phyloP scores from a whole-genome alignment of 2,329 filamentous ascomycete genomes.

The Fusarium sp. region DNA sequence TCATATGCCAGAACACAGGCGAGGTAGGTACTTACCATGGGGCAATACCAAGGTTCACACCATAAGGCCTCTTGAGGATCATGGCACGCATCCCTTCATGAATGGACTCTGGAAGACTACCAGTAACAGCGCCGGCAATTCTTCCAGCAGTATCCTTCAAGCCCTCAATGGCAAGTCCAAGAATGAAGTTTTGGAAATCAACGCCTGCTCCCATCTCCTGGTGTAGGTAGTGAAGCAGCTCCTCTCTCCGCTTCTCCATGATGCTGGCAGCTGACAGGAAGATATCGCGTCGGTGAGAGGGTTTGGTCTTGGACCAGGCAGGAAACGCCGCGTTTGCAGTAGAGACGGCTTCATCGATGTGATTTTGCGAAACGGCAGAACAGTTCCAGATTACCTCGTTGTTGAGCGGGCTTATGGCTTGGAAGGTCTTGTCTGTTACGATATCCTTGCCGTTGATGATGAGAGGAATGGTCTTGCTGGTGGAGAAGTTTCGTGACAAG shows the following conservation, averaged over 20 bases:
- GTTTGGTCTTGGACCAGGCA: constrained; percentile 11
- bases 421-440: constrained; percentile 6
- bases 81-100: constrained; percentile 31
- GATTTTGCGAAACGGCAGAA: constrained; percentile 1
- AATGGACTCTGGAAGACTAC: constrained; percentile 41
- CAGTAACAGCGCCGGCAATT: constrained; percentile 43
- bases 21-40: not conserved
- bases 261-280: constrained; percentile 17
- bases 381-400: constrained; percentile 17
- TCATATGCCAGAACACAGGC: too few relatives aligned
- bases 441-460: constrained; percentile 21
- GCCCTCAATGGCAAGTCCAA: constrained; percentile 43
- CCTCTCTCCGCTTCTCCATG: not conserved
- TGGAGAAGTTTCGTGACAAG: not conserved
- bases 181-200: constrained; percentile 44
- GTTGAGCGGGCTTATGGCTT: constrained; percentile 4
- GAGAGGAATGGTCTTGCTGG: constrained; percentile 3
- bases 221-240: constrained; percentile 6
- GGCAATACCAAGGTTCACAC: constrained; percentile 21
- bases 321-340: constrained; percentile 8
- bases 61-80: constrained; percentile 23
- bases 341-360: constrained; percentile 7
- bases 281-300: constrained; percentile 11
- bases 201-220: constrained; percentile 19
- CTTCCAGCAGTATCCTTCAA: constrained; percentile 51